phyloP scores from a whole-genome alignment of 169 alveolate genomes.

The Blepharisma undulans region DNA sequence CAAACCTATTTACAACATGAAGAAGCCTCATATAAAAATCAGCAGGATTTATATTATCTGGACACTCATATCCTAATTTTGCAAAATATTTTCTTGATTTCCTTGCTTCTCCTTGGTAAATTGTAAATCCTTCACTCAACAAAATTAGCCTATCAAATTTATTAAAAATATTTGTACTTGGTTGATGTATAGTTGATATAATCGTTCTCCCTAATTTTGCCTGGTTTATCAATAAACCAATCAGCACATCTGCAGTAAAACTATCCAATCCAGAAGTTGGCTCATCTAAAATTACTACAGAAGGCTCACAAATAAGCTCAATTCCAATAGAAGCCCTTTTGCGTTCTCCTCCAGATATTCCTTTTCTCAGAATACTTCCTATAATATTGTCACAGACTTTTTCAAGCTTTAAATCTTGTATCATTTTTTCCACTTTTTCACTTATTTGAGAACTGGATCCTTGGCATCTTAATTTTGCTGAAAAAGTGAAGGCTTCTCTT shows the following conservation, averaged over 20 bases:
- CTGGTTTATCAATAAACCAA: slow-evolving; percentile 64
- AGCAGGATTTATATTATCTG: slow-evolving; percentile 50
- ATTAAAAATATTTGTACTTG: slow-evolving; percentile 73
- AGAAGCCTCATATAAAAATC: slow-evolving; percentile 52
- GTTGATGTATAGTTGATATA: slow-evolving; percentile 79
- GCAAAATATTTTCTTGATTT: slow-evolving; percentile 38
- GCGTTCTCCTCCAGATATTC: slow-evolving; percentile 83
- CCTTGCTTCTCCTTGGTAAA: slow-evolving; percentile 67
- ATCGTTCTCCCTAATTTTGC: slow-evolving; percentile 82
- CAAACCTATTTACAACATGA: slow-evolving; percentile 14
- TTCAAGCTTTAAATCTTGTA: background rate
- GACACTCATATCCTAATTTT: slow-evolving; percentile 42
- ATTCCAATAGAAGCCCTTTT: slow-evolving; percentile 83
- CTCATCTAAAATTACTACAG: slow-evolving; percentile 86
- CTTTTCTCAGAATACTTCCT: slow-evolving; percentile 42
- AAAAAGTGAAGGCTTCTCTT: slow-evolving; percentile 71
- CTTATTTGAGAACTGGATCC: slow-evolving; percentile 36
- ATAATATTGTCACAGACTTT: background rate
- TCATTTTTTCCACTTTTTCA: background rate
- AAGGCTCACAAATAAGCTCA: slow-evolving; percentile 83
- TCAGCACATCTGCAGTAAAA: slow-evolving; percentile 68
- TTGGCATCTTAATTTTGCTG: slow-evolving; percentile 64
- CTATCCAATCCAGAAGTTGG: slow-evolving; percentile 91
- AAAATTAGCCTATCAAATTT: slow-evolving; percentile 69
- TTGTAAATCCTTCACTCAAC: slow-evolving; percentile 67